phyloP scores from a whole-genome alignment of 768 basidiomycete genomes.

The Floccularia luteovirens region DNA sequence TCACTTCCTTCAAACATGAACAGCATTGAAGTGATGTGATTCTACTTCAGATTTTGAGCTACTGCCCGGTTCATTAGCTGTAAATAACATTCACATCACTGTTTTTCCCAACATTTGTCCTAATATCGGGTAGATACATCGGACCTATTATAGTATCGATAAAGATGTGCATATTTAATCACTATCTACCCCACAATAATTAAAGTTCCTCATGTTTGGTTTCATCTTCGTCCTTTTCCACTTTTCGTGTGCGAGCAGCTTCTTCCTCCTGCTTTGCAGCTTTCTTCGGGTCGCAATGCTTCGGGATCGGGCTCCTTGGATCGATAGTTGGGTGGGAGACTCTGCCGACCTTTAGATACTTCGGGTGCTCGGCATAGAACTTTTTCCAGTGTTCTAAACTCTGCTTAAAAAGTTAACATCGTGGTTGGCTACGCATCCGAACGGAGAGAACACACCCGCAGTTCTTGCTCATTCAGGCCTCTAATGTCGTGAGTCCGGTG shows the following conservation, averaged over 20 bases:
- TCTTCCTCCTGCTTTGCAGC: conserved; percentile 20
- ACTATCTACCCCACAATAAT: conserved; percentile 5
- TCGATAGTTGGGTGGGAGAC: conserved; percentile 75
- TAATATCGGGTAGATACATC: background rate
- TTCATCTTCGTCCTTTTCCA: conserved; percentile 10
- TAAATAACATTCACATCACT: too few relatives aligned
- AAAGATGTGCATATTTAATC: conserved; percentile 1
- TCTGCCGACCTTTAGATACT: conserved; percentile 71
- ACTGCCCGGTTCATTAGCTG: too few relatives aligned
- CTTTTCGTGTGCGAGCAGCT: conserved; percentile 19
- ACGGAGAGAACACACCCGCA: conserved; percentile 41
- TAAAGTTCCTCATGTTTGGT: conserved; percentile 30
- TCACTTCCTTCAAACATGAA: too few relatives aligned
- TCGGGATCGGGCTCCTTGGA: conserved; percentile 64
- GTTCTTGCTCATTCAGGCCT: conserved; percentile 66
- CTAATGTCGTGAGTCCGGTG: conserved; percentile 91
- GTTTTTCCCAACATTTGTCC: too few relatives aligned
- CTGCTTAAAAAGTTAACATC: conserved; percentile 26
- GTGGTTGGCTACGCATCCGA: background rate
- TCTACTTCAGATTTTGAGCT: too few relatives aligned
- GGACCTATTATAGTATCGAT: background rate
- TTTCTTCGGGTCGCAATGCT: conserved; percentile 67
- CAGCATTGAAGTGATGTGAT: too few relatives aligned
- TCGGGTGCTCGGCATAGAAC: conserved; percentile 78
- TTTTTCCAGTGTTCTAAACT: conserved; percentile 82